Evolutionary conservation across 495 filamentous ascomycete species (phyloP).

Genomic region (Saxispiralis lemnorum): DNA sequence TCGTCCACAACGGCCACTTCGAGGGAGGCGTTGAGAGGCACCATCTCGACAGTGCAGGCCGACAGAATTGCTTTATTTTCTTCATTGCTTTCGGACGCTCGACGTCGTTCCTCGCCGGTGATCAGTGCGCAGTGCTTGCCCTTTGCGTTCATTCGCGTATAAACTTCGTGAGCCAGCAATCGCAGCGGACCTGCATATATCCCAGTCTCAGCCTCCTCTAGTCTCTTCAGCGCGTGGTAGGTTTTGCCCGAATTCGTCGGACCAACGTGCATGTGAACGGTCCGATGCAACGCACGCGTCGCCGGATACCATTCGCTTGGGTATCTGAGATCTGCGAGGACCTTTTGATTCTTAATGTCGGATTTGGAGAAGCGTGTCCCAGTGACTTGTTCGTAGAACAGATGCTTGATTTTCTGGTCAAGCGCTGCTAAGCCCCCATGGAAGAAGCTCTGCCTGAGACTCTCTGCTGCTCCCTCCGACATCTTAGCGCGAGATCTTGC

Average conservation of each 20-base stretch:
- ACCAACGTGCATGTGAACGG: constrained; percentile 82
- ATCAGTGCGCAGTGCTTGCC: constrained; percentile 61
- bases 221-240: constrained; percentile 77
- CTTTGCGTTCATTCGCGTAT: constrained; percentile 56
- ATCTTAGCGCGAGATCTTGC: background rate
- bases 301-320: constrained; percentile 83
- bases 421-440: constrained; percentile 4
- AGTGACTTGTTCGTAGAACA: constrained; percentile 36
- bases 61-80: constrained; percentile 27
- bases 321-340: constrained; percentile 60
- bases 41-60: constrained; percentile 96
- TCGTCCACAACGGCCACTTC: constrained; percentile 96
- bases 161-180: constrained; percentile 86
- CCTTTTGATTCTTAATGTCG: constrained; percentile 39
- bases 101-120: constrained; percentile 74
- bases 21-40: constrained; percentile 45
- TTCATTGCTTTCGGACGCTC: constrained; percentile 28
- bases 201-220: constrained; percentile 56
- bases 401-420: constrained; percentile 38
- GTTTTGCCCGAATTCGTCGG: constrained; percentile 98
- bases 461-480: background rate
- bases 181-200: constrained; percentile 85
- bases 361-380: constrained; percentile 29
- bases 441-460: constrained; percentile 1
- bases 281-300: constrained; percentile 60